Percentiles rank a stretch among this genome's conserved stretches.
These are phyloP conservation scores for Trypanosomatidae sp. DNA, from an alignment of 208 protist species.

Conservation along the genomic window DNA sequence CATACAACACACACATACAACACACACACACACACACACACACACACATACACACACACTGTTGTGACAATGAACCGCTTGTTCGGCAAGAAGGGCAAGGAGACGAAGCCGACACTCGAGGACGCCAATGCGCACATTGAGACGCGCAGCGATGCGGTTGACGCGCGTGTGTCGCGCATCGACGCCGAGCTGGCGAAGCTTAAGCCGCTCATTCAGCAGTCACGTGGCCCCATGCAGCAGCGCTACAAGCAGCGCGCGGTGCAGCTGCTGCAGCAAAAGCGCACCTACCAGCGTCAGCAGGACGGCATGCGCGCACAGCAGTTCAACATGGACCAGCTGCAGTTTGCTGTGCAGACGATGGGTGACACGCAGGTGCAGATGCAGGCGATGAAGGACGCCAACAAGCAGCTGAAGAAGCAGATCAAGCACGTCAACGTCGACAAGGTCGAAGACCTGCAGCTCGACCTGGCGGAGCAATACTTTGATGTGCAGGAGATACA, in stretches of 20 bases:
- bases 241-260: conserved; percentile 85
- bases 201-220: conserved; percentile 54
- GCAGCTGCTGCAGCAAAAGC: conserved; percentile 88
- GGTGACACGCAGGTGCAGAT: conserved; percentile 88
- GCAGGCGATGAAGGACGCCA: conserved; percentile 79
- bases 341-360: conserved; percentile 83
- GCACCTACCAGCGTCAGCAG: conserved; percentile 86
- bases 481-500: conserved; percentile 89
- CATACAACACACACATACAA: neutral
- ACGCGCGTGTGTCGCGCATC: conserved; percentile 72
- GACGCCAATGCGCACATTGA: conserved; percentile 67
- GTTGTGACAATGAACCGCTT: conserved; percentile 68
- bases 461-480: conserved; percentile 86
- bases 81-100: conserved; percentile 66
- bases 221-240: conserved; percentile 53
- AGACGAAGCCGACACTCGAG: conserved; percentile 73
- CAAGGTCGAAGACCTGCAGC: conserved; percentile 78
- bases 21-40: conserved; percentile 1
- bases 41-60: conserved; percentile 1
- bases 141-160: conserved; percentile 54
- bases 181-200: conserved; percentile 81
- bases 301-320: conserved; percentile 85
- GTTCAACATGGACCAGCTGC: conserved; percentile 90
- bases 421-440: conserved; percentile 78
- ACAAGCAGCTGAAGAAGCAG: conserved; percentile 74